phyloP scores from a whole-genome alignment of 371 early-diverging fungal species.

The Dipsacomyces acuminosporus region DNA sequence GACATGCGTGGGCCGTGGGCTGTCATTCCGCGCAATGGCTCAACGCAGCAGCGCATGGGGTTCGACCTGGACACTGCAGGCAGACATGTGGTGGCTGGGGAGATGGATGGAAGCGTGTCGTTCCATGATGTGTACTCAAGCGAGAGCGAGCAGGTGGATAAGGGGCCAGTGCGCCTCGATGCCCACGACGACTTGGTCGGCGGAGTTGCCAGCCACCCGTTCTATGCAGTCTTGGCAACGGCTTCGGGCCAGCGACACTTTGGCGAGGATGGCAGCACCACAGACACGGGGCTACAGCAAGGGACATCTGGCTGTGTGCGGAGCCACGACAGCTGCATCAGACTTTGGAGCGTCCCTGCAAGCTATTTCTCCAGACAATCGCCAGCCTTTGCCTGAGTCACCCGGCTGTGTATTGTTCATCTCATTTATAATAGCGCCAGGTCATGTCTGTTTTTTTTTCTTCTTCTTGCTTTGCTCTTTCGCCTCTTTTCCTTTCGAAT shows the following conservation, averaged over 20 bases:
- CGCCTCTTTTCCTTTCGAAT: too few relatives aligned
- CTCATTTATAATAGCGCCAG: too few relatives aligned
- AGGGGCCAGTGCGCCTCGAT: background rate
- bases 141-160: background rate
- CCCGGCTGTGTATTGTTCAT: too few relatives aligned
- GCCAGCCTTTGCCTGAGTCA: too few relatives aligned
- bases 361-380: too few relatives aligned
- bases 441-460: too few relatives aligned
- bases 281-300: too few relatives aligned
- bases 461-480: too few relatives aligned
- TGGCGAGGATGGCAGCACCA: background rate
- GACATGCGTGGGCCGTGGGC: conserved; percentile 30
- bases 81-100: conserved; percentile 16
- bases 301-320: too few relatives aligned
- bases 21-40: background rate
- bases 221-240: conserved; percentile 31
- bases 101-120: conserved; percentile 11
- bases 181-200: conserved; percentile 27
- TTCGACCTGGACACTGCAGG: conserved; percentile 22
- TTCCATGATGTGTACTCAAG: conserved; percentile 4
- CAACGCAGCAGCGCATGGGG: conserved; percentile 18
- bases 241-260: conserved; percentile 34
- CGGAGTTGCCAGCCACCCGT: conserved; percentile 24
- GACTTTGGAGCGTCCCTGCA: too few relatives aligned
- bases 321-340: too few relatives aligned